phyloP scores from a whole-genome alignment of 805 yeast genomes.

The Pichia scutulata region DNA sequence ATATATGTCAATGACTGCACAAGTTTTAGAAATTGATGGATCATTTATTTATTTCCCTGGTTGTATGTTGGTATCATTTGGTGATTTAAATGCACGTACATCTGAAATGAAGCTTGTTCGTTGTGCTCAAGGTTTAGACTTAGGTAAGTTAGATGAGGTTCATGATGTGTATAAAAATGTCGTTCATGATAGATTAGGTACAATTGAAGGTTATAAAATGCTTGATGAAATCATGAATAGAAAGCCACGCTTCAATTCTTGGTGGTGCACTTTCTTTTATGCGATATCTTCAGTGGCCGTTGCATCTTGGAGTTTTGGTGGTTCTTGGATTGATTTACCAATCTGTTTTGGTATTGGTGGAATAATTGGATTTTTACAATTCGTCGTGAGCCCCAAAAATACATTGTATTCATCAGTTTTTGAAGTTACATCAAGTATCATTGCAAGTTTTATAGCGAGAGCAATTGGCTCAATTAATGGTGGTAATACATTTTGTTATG shows the following conservation, averaged over 20 bases:
- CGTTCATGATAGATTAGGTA: slow-evolving; percentile 81
- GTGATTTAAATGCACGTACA: slow-evolving; percentile 90
- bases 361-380: slow-evolving; percentile 78
- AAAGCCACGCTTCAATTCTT: slow-evolving; percentile 60
- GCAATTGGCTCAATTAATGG: slow-evolving; percentile 77
- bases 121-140: slow-evolving; percentile 80
- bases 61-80: slow-evolving; percentile 89
- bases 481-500: slow-evolving; percentile 68
- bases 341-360: slow-evolving; percentile 72
- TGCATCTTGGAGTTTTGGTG: slow-evolving; percentile 81
- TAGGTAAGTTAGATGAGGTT: slow-evolving; percentile 72
- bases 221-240: slow-evolving; percentile 60
- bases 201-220: slow-evolving; percentile 72
- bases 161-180: slow-evolving; percentile 83
- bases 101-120: slow-evolving; percentile 88
- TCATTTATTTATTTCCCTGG: slow-evolving; percentile 92
- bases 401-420: slow-evolving; percentile 82
- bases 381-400: slow-evolving; percentile 71
- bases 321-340: slow-evolving; percentile 85
- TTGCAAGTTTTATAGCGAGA: slow-evolving; percentile 79
- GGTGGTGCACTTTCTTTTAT: slow-evolving; percentile 71
- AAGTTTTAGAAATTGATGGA: slow-evolving; percentile 89
- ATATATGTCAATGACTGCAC: slow-evolving; percentile 83
- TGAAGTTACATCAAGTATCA: slow-evolving; percentile 86
- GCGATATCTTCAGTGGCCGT: slow-evolving; percentile 77